phyloP scores from a whole-genome alignment of 2,329 filamentous ascomycete genomes.

The Trichoderma cornu-damae region DNA sequence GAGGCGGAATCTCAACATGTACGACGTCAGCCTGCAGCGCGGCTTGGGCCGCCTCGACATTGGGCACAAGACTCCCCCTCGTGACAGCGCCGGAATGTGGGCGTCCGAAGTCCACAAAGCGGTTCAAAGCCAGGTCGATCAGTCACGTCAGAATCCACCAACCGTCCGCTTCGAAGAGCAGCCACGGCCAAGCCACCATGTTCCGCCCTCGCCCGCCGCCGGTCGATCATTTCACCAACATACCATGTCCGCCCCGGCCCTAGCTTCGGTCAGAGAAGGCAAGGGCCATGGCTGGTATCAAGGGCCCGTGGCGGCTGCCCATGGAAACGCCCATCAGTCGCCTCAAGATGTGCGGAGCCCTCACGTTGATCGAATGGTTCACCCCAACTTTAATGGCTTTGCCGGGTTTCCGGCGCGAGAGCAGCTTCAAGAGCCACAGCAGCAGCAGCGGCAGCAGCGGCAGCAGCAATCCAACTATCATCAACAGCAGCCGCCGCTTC shows the following conservation, averaged over 20 bases:
- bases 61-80: constrained; percentile 45
- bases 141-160: constrained; percentile 41
- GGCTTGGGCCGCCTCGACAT: constrained; percentile 64
- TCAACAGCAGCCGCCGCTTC: not conserved
- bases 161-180: constrained; percentile 53
- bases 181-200: constrained; percentile 34
- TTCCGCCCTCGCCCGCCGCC: constrained; percentile 26
- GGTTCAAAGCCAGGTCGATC: constrained; percentile 51
- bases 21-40: constrained; percentile 62
- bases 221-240: constrained; percentile 46
- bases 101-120: constrained; percentile 52
- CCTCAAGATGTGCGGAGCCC: constrained; percentile 34
- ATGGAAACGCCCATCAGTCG: constrained; percentile 31
- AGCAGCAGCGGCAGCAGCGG: not conserved
- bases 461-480: not conserved
- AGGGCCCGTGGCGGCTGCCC: constrained; percentile 41
- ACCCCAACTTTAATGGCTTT: constrained; percentile 52
- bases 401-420: constrained; percentile 45
- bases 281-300: constrained; percentile 73
- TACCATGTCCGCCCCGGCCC: constrained; percentile 54
- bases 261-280: constrained; percentile 51
- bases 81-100: constrained; percentile 52
- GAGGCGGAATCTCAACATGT: constrained; percentile 49
- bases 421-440: constrained; percentile 23
- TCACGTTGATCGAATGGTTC: constrained; percentile 52